These are phyloP conservation scores for Trichoderma guizhouense DNA, from an alignment of 2,329 filamentous ascomycete species.

Conservation along the genomic window DNA sequence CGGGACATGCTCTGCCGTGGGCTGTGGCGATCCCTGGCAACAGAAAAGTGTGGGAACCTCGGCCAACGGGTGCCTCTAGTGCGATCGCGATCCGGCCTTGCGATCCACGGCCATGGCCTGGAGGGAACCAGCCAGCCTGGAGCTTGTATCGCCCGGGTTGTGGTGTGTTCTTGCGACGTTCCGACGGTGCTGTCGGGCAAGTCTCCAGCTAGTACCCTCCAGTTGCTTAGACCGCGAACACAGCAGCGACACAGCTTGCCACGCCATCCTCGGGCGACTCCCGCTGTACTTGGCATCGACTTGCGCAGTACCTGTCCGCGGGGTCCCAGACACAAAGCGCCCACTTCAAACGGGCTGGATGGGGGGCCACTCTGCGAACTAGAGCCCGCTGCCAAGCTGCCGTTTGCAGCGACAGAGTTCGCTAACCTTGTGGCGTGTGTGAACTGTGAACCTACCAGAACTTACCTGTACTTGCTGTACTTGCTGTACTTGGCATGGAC, in stretches of 20 bases:
- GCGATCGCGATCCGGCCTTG: constrained; percentile 13
- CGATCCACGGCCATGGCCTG: neutral
- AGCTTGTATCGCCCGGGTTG: neutral
- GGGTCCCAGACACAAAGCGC: neutral
- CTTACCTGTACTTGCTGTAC: neutral
- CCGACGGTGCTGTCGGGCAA: neutral
- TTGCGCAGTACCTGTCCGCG: neutral
- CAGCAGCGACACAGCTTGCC: neutral
- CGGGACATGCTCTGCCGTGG: neutral
- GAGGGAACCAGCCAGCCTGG: neutral
- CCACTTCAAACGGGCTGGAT: neutral
- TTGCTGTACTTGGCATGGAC: neutral
- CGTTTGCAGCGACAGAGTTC: neutral
- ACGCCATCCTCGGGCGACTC: neutral
- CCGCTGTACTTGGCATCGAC: neutral
- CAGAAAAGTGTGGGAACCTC: neutral
- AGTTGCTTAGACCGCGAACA: neutral
- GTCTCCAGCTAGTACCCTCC: neutral
- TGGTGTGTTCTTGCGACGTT: neutral
- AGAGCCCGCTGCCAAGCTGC: neutral
- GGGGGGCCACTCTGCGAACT: neutral
- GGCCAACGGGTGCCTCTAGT: neutral
- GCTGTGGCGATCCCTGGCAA: neutral
- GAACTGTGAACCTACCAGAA: neutral
- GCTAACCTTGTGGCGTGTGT: neutral